These are phyloP conservation scores for Geotrichum citri-aurantii DNA, from an alignment of 1,139 yeast species.

Conservation along the genomic window DNA sequence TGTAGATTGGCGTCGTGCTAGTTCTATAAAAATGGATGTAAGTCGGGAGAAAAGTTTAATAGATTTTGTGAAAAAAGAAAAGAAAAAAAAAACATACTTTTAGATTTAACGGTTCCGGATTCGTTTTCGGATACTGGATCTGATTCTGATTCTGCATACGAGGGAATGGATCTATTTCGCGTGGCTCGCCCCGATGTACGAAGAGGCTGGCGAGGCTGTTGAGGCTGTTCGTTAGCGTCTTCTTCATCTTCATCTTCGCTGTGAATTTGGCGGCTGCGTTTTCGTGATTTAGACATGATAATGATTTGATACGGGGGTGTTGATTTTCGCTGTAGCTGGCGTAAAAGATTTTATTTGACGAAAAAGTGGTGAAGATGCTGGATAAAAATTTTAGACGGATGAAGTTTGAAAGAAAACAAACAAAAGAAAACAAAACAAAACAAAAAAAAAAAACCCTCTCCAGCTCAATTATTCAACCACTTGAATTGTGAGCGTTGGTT, in stretches of 20 bases:
- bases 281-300: slow-evolving; percentile 3
- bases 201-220: background rate
- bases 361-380: background rate
- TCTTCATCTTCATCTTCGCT: background rate
- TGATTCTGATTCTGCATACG: slow-evolving; percentile 1
- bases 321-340: background rate
- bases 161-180: slow-evolving; percentile 14
- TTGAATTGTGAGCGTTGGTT: too few species aligned
- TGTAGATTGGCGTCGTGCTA: background rate
- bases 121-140: background rate
- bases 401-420: background rate
- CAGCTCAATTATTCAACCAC: too few species aligned
- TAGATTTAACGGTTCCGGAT: background rate
- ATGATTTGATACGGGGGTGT: background rate
- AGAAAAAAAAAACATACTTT: background rate
- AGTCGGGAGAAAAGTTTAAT: background rate
- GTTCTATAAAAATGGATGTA: background rate
- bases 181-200: slow-evolving; percentile 1
- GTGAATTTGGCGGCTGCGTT: slow-evolving; percentile 4
- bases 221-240: background rate
- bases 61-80: too few species aligned
- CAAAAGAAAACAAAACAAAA: background rate
- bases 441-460: background rate
- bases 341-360: background rate
- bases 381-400: background rate